These are phyloP conservation scores for Penicillium goetzii DNA, from an alignment of 495 filamentous ascomycete species.

Conservation along the genomic window DNA sequence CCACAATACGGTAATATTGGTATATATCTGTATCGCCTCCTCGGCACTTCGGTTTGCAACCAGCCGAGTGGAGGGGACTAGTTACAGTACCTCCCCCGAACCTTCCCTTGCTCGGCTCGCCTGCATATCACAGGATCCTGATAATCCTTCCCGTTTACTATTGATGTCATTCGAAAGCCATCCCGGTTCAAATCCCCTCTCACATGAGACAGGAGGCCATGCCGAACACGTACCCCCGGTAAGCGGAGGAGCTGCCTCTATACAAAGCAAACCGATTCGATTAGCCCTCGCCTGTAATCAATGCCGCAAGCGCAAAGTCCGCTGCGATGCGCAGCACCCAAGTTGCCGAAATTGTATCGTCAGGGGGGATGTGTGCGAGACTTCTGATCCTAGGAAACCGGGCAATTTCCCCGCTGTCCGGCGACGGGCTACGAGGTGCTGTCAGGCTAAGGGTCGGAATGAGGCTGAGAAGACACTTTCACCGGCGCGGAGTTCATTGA, in stretches of 20 bases:
- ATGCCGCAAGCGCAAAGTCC: conserved; percentile 3
- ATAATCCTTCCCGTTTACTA: neutral
- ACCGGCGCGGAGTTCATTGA: neutral
- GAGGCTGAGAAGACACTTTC: neutral
- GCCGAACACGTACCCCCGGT: neutral
- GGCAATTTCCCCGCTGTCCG: conserved; percentile 9
- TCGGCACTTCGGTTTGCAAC: neutral
- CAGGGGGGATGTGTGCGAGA: conserved; percentile 12
- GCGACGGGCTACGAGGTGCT: neutral
- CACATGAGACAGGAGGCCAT: neutral
- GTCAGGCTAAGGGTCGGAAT: neutral
- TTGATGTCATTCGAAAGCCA: neutral
- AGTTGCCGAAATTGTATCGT: conserved; percentile 3
- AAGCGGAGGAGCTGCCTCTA: neutral
- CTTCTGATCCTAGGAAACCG: conserved; percentile 11
- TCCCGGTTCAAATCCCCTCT: neutral
- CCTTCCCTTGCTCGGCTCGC: neutral
- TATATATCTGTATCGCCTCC: neutral
- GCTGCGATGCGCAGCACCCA: neutral
- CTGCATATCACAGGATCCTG: neutral
- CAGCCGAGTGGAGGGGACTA: neutral
- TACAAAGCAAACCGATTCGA: neutral
- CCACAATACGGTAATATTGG: neutral
- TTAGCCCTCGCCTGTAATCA: conserved; percentile 1
- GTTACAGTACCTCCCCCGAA: neutral